Conservation (phyloP, 306 rosid species). For the Boehmeria nivea region DNA sequence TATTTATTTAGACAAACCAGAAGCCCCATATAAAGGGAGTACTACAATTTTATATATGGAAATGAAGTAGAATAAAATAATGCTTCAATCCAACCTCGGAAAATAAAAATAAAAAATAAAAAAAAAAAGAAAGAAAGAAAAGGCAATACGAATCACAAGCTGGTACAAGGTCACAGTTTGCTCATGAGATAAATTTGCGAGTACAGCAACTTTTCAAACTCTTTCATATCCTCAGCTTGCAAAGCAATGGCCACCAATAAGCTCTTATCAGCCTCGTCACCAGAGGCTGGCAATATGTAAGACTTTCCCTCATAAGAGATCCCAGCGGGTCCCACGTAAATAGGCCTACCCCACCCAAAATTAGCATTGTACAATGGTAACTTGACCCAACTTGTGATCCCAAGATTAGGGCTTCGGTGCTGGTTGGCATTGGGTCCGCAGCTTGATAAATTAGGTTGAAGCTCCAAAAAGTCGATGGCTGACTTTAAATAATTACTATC, state of each 20-base stretch:
- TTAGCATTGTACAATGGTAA: constrained; percentile 80
- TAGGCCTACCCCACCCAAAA: constrained; percentile 89
- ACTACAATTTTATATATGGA: no score
- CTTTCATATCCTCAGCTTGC: constrained; percentile 1
- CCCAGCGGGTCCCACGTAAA: constrained; percentile 82
- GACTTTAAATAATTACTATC: constrained; percentile 64
- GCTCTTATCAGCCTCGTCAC: constrained; percentile 31
- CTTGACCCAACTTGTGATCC: constrained; percentile 74
- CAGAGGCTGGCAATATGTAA: constrained; percentile 49
- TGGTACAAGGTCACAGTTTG: no score
- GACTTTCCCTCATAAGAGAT: constrained; percentile 62
- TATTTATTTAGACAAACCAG: no score
- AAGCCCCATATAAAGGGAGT: no score
- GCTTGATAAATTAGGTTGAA: constrained; percentile 56
- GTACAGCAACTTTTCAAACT: constrained; percentile 5
- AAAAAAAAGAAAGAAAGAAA: no score
- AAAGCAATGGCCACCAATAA: constrained; percentile 1
- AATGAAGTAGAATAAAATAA: no score
- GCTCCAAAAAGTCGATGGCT: constrained; percentile 57
- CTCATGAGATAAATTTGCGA: no score
- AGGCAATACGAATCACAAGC: no score
- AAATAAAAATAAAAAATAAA: no score
- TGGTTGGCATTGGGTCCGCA: constrained; percentile 34
- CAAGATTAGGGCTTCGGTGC: constrained; percentile 60
- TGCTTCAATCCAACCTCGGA: no score